Evolutionary conservation across 352 stramenopile species (phyloP).

Genomic region (Globisporangium paroecandrum): DNA sequence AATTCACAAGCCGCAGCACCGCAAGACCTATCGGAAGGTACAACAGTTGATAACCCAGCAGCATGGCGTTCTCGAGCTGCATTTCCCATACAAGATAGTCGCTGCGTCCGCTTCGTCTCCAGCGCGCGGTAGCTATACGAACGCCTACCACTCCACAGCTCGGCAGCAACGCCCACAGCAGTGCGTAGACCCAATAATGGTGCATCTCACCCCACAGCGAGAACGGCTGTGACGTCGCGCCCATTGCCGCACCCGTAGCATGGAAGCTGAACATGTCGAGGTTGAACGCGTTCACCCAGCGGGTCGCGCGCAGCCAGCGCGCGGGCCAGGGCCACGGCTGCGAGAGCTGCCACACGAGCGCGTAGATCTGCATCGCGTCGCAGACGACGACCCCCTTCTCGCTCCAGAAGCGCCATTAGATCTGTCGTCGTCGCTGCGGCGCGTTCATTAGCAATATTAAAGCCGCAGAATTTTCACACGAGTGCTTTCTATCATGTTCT

Average conservation of each 20-base stretch:
- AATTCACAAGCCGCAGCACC: slow-evolving; percentile 60
- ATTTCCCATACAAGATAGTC: slow-evolving; percentile 28
- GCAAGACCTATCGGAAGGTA: slow-evolving; percentile 62
- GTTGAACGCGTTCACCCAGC: slow-evolving; percentile 52
- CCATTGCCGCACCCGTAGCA: slow-evolving; percentile 50
- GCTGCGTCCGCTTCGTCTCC: slow-evolving; percentile 18
- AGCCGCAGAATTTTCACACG: neutral
- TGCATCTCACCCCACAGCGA: slow-evolving; percentile 61
- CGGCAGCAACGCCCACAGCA: slow-evolving; percentile 35
- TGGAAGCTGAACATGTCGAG: slow-evolving; percentile 55
- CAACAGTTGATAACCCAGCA: slow-evolving; percentile 43
- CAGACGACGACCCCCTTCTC: slow-evolving; percentile 47
- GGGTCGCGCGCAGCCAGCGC: slow-evolving; percentile 45
- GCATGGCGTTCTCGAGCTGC: slow-evolving; percentile 42
- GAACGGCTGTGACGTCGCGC: slow-evolving; percentile 47
- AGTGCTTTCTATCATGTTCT: neutral
- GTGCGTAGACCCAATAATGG: slow-evolving; percentile 57
- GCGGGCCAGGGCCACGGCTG: slow-evolving; percentile 73
- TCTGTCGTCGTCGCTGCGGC: slow-evolving; percentile 13
- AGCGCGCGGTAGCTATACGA: slow-evolving; percentile 10
- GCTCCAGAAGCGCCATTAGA: slow-evolving; percentile 50
- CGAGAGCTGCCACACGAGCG: slow-evolving; percentile 73
- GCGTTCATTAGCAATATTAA: neutral
- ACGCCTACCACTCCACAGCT: slow-evolving; percentile 12
- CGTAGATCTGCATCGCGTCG: slow-evolving; percentile 59